phyloP scores from a whole-genome alignment of 1,139 yeast species.

The Suhomyces coccinellae region DNA sequence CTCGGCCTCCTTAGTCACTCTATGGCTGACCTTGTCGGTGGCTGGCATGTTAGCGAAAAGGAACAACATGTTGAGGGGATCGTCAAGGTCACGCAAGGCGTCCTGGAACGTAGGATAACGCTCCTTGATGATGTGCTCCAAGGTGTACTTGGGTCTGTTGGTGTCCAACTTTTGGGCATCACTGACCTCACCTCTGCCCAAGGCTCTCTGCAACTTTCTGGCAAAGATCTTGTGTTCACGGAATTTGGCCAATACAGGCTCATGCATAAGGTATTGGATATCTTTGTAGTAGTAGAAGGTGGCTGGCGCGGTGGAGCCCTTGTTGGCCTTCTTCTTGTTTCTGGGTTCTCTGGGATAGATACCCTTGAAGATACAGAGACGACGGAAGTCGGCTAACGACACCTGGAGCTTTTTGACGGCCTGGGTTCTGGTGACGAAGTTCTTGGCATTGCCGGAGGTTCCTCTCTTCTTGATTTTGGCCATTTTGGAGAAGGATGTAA shows the following conservation, averaged over 20 bases:
- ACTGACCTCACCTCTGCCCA: constrained; percentile 88
- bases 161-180: constrained; percentile 85
- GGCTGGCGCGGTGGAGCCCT: constrained; percentile 93
- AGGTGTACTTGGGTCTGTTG: constrained; percentile 78
- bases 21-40: constrained; percentile 75
- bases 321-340: constrained; percentile 94
- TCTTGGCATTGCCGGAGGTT: constrained; percentile 85
- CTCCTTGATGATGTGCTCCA: constrained; percentile 90
- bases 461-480: constrained; percentile 73
- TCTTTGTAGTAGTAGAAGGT: constrained; percentile 94
- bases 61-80: constrained; percentile 92
- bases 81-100: constrained; percentile 91
- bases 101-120: constrained; percentile 93
- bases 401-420: constrained; percentile 92
- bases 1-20: constrained; percentile 83
- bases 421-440: constrained; percentile 91
- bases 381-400: constrained; percentile 95
- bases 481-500: constrained; percentile 13
- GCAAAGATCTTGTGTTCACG: constrained; percentile 96
- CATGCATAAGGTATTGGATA: constrained; percentile 92
- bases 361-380: constrained; percentile 96
- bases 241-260: constrained; percentile 88
- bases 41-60: constrained; percentile 95
- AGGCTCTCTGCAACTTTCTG: constrained; percentile 82
- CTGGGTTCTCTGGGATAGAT: constrained; percentile 95